A percentile compares a stretch with the other conserved stretches of the same genome.
Conservation (phyloP, 805 yeast genomes). For the Ogataea nitratoaversa region DNA sequence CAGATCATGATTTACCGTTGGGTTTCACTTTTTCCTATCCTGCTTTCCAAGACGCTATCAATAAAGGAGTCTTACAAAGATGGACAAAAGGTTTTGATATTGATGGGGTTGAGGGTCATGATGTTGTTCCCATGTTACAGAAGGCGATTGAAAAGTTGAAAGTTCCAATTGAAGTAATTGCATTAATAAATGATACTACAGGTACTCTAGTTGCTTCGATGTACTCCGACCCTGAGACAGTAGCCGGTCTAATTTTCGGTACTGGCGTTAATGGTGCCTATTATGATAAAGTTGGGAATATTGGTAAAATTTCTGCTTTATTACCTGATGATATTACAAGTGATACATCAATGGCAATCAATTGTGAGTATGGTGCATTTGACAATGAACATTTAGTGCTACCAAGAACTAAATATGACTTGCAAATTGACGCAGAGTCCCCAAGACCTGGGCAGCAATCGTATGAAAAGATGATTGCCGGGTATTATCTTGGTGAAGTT, state of each 20-base stretch:
- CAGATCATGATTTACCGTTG: conserved; percentile 62
- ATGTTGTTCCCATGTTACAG: conserved; percentile 90
- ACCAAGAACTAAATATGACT: conserved; percentile 89
- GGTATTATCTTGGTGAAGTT: conserved; percentile 92
- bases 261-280: conserved; percentile 98
- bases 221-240: conserved; percentile 83
- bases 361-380: conserved; percentile 97
- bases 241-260: conserved; percentile 95
- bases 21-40: conserved; percentile 97
- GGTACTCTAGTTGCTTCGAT: conserved; percentile 95
- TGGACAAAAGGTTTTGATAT: conserved; percentile 99
- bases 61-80: conserved; percentile 82
- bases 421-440: conserved; percentile 72
- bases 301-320: conserved; percentile 78
- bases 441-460: conserved; percentile 97
- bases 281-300: conserved; percentile 66
- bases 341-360: conserved; percentile 84
- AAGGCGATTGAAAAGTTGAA: conserved; percentile 56
- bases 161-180: conserved; percentile 82
- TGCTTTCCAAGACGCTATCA: conserved; percentile 75
- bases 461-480: conserved; percentile 96
- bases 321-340: conserved; percentile 55
- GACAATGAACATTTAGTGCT: conserved; percentile 81
- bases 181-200: conserved; percentile 93
- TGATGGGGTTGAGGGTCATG: conserved; percentile 87